These are phyloP conservation scores for Dipteronia sinensis DNA, from an alignment of 345 rosid genomes.

Conservation along the genomic window DNA sequence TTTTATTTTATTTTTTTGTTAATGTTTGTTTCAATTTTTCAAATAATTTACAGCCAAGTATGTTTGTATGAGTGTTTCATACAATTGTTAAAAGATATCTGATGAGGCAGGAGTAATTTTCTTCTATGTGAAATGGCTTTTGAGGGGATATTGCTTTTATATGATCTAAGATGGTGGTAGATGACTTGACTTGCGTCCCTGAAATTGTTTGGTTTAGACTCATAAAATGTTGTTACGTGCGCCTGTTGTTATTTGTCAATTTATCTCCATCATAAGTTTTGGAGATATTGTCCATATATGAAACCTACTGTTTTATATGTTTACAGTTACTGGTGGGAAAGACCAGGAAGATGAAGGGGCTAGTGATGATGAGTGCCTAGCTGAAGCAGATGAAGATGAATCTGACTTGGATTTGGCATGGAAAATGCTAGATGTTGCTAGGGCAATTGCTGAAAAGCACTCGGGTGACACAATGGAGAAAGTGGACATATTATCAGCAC, in stretches of 20 bases:
- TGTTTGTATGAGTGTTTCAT: background rate
- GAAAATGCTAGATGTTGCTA: slow-evolving; percentile 93
- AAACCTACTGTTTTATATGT: slow-evolving; percentile 7
- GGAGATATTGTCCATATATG: background rate
- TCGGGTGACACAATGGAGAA: slow-evolving; percentile 69
- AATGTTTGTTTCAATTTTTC: background rate
- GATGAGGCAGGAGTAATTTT: background rate
- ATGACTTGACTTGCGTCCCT: background rate
- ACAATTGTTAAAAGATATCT: background rate
- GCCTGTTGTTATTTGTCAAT: background rate
- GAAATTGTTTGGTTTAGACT: background rate
- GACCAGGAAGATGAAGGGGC: slow-evolving; percentile 55
- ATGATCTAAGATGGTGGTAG: background rate
- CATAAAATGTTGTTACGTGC: background rate
- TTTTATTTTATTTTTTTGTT: background rate
- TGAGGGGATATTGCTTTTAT: background rate
- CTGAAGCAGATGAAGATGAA: slow-evolving; percentile 88
- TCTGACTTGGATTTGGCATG: slow-evolving; percentile 92
- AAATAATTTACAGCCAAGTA: background rate
- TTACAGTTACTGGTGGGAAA: slow-evolving; percentile 44
- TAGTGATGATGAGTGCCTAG: slow-evolving; percentile 59
- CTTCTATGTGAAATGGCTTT: background rate
- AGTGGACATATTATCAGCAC: slow-evolving; percentile 77
- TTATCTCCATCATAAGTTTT: background rate
- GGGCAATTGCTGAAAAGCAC: slow-evolving; percentile 79